Conservation (phyloP, 1,284 basidiomycete genomes). For the Schizophyllum amplum region DNA sequence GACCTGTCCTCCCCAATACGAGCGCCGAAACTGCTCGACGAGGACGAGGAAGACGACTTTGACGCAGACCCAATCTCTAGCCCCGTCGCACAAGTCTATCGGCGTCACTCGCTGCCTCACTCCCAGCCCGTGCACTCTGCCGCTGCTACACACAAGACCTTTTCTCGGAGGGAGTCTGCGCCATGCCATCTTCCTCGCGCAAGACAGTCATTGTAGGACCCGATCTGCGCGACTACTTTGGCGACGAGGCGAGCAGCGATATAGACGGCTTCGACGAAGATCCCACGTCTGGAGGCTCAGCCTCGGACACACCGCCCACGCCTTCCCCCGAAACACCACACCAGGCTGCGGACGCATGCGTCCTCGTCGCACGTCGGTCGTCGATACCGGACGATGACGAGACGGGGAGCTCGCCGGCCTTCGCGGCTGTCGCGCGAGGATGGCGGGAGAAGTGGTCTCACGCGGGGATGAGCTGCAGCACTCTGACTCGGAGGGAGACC, state of each 20-base stretch:
- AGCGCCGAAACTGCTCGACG: too few species aligned
- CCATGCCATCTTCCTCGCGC: slow-evolving; percentile 13
- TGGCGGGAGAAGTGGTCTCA: slow-evolving; percentile 53
- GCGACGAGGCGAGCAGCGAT: slow-evolving; percentile 39
- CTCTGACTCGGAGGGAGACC: slow-evolving; percentile 30
- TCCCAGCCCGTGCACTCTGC: slow-evolving; percentile 12
- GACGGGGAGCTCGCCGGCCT: slow-evolving; percentile 20
- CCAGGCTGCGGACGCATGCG: slow-evolving; percentile 15
- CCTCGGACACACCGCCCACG: slow-evolving; percentile 11
- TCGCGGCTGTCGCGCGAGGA: slow-evolving; percentile 42
- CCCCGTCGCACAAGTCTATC: slow-evolving; percentile 30
- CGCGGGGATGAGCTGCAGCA: slow-evolving; percentile 7
- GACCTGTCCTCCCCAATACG: slow-evolving; percentile 58
- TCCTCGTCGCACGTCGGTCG: too few species aligned
- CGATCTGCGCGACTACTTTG: slow-evolving; percentile 39
- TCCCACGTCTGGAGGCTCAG: not conserved
- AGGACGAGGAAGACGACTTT: slow-evolving; percentile 33
- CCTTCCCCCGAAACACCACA: slow-evolving; percentile 20
- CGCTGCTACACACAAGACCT: slow-evolving; percentile 2
- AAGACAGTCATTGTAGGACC: slow-evolving; percentile 24
- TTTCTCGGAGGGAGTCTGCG: not conserved
- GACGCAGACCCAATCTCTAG: slow-evolving; percentile 56
- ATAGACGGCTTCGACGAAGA: slow-evolving; percentile 31
- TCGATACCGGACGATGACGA: slow-evolving; percentile 25
- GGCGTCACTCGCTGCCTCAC: not conserved